A percentile compares a stretch with the other conserved stretches of the same genome.
Evolutionary conservation across 2,329 filamentous ascomycete species (phyloP).

Genomic region (Claviceps paspali): DNA sequence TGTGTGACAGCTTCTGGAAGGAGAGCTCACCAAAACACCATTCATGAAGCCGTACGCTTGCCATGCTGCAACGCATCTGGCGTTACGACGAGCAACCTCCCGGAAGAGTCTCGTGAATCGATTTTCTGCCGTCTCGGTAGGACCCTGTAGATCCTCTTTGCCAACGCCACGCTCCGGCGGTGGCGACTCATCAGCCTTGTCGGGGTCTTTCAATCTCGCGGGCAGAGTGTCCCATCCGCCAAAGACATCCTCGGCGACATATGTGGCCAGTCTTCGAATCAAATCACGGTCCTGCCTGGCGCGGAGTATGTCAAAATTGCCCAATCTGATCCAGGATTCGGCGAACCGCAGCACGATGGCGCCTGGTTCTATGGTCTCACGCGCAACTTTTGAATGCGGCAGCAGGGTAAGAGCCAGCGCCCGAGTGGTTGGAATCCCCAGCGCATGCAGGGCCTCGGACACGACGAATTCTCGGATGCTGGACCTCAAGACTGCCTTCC

Average conservation of each 20-base stretch:
- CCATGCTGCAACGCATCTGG: conserved; percentile 78
- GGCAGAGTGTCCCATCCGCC: conserved; percentile 78
- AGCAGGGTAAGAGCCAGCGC: conserved; percentile 70
- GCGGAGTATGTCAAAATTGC: conserved; percentile 89
- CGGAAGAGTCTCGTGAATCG: conserved; percentile 77
- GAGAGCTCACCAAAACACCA: conserved; percentile 50
- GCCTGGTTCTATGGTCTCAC: conserved; percentile 74
- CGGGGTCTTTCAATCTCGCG: conserved; percentile 36
- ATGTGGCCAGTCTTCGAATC: conserved; percentile 61
- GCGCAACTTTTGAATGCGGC: conserved; percentile 54
- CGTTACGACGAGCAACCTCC: conserved; percentile 74
- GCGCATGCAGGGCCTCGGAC: conserved; percentile 73
- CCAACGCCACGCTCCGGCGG: conserved; percentile 36
- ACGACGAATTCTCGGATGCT: conserved; percentile 92
- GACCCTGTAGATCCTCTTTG: conserved; percentile 48
- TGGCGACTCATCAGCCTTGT: conserved; percentile 26
- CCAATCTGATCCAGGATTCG: conserved; percentile 78
- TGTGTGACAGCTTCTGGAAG: background rate
- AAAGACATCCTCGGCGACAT: conserved; percentile 77
- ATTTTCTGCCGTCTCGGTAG: conserved; percentile 58
- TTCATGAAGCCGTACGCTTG: conserved; percentile 99
- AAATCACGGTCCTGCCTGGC: conserved; percentile 64
- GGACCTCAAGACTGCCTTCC: conserved; percentile 80
- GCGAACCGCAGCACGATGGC: conserved; percentile 89
- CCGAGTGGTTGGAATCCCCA: conserved; percentile 73